Evolutionary conservation across 148 eudicot species (phyloP), one percentile per base, ranked within the genome.

Genomic region (Silene uniflora): DNA sequence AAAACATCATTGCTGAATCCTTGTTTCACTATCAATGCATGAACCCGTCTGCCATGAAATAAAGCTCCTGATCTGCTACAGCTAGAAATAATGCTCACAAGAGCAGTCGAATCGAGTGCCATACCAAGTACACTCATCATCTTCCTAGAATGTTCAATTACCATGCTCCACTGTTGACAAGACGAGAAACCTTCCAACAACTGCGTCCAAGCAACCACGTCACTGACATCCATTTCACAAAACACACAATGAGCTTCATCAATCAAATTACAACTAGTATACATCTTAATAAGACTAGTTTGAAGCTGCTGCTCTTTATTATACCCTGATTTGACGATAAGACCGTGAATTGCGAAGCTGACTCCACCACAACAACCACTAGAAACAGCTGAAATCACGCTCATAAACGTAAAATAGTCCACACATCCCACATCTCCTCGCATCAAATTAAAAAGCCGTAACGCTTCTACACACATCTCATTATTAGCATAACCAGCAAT

Each of bases 201-300:
- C 83, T 77, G 42, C 39, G 91, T 84, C 91, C 88, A 88, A 35
- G 86, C 78, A 75, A 85, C 89, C 73, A 86, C 73, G 67, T 88
- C 89, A 58, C 80, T 84, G 46, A 61, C 60, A 79, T 52, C 17
- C 83, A 86, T 86, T 66, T 84, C 85, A 47, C 44, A 65, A 71
- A 88, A 88, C 67, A 88, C 79, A 52, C 69, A 16, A 69, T 79
- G 79, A 66, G 91, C 91, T 73, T 83, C 84, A 69, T 78, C 63
- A 25, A 83, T 65, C 12, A 75, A 83, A 25, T 73, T 72, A 62
- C 81, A 67, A 42, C 76, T 71, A 18, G 81, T 61, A 83, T 88
- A 84, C 85, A 83, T 77, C 25, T 81, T 77, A 44, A 88, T 85
- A 72, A 88, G 82, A 73, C 85, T 81, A 2, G 86, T 83, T 67